phyloP scores from a whole-genome alignment of 139 green algal species.

The Chlorella vulgaris region DNA sequence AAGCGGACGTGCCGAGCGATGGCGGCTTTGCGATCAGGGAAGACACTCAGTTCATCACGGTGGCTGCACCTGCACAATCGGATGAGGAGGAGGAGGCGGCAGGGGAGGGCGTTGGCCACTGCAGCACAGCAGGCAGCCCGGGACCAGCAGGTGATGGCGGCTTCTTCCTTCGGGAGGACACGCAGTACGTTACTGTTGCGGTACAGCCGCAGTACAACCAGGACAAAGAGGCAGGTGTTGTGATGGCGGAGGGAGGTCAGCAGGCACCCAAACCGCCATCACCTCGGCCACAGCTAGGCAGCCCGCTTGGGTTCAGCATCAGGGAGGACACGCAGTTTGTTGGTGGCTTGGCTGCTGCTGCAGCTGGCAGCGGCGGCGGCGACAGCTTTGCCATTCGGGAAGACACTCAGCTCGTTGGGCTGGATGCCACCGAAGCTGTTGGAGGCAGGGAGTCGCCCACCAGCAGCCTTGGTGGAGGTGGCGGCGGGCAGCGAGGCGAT shows the following conservation, averaged over 20 bases:
- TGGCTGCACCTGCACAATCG: too few species aligned
- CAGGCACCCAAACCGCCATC: background rate
- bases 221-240: too few species aligned
- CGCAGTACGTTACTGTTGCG: background rate
- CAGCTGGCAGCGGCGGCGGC: background rate
- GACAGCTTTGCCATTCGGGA: constrained; percentile 23
- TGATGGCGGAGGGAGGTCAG: background rate
- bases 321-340: constrained; percentile 32
- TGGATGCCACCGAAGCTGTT: background rate
- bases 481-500: background rate
- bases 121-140: background rate
- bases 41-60: constrained; percentile 30
- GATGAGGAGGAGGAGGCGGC: too few species aligned
- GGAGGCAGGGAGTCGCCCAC: background rate
- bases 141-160: background rate
- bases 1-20: background rate
- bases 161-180: background rate
- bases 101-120: background rate
- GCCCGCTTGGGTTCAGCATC: constrained; percentile 7
- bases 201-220: background rate
- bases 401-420: constrained; percentile 34
- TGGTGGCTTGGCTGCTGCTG: background rate
- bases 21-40: constrained; percentile 10
- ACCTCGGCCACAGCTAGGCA: background rate
- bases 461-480: background rate